Percentiles rank a stretch among this genome's conserved stretches.
Conservation (phyloP, 371 early-diverging fungal species). For the Syncephalis plumigaleata region DNA sequence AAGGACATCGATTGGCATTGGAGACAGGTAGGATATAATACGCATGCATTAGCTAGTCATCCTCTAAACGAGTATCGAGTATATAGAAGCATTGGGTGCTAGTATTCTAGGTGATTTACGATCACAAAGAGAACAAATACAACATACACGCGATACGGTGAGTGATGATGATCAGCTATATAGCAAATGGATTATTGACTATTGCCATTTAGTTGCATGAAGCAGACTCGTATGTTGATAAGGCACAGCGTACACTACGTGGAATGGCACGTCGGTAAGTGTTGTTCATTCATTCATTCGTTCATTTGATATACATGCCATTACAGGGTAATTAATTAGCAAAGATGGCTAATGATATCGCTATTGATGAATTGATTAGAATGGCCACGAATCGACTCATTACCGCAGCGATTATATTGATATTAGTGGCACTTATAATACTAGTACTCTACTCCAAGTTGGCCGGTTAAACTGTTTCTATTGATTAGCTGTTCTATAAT, state of each 20-base stretch:
- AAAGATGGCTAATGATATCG: too few relatives aligned
- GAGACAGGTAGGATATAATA: conserved; percentile 48
- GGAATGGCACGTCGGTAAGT: conserved; percentile 82
- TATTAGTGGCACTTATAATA: conserved; percentile 64
- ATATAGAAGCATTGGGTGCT: conserved; percentile 60
- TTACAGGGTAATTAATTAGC: too few relatives aligned
- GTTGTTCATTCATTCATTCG: background rate
- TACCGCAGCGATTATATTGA: conserved; percentile 65
- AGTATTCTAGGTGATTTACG: conserved; percentile 63
- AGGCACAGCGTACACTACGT: conserved; percentile 70
- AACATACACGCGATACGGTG: conserved; percentile 70
- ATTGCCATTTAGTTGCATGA: conserved; percentile 20
- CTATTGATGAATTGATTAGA: too few relatives aligned
- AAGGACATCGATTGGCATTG: conserved; percentile 75
- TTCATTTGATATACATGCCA: background rate
- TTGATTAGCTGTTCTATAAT: too few relatives aligned
- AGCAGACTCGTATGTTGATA: conserved; percentile 79
- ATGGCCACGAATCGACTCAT: conserved; percentile 80
- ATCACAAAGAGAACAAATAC: conserved; percentile 81
- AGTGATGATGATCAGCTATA: conserved; percentile 3
- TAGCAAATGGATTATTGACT: too few relatives aligned
- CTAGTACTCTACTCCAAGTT: conserved; percentile 42
- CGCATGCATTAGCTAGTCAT: background rate
- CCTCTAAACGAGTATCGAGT: background rate
- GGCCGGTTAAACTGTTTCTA: conserved; percentile 29